Evolutionary conservation across 2,329 filamentous ascomycete species (phyloP).

Genomic region (Chaetomiaceae sp.): DNA sequence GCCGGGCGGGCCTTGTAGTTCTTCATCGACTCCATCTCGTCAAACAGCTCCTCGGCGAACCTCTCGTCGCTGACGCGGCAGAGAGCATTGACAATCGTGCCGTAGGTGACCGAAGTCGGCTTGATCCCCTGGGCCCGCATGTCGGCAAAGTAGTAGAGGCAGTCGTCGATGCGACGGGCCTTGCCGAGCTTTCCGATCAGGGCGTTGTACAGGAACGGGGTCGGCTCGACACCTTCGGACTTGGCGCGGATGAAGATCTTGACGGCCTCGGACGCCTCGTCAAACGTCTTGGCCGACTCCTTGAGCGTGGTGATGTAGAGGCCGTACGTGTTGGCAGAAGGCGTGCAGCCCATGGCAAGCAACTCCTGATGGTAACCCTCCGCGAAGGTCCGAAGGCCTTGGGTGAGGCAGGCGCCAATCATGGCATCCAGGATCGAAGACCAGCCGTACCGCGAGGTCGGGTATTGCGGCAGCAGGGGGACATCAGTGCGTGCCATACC

Average conservation of each 20-base stretch:
- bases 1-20: slow-evolving; percentile 98
- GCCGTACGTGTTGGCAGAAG: slow-evolving; percentile 95
- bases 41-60: slow-evolving; percentile 94
- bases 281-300: slow-evolving; percentile 94
- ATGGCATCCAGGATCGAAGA: slow-evolving; percentile 93
- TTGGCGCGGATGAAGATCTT: slow-evolving; percentile 96
- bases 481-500: slow-evolving; percentile 86
- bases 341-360: slow-evolving; percentile 81
- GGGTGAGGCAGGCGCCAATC: slow-evolving; percentile 83
- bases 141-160: slow-evolving; percentile 94
- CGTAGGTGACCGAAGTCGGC: slow-evolving; percentile 95
- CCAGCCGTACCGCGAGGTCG: slow-evolving; percentile 90
- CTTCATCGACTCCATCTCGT: slow-evolving; percentile 97
- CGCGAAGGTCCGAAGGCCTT: slow-evolving; percentile 75
- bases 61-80: slow-evolving; percentile 97
- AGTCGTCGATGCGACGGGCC: slow-evolving; percentile 95
- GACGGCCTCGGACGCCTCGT: slow-evolving; percentile 93
- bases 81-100: slow-evolving; percentile 94
- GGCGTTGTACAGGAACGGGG: slow-evolving; percentile 96
- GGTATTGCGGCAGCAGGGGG: slow-evolving; percentile 76
- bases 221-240: slow-evolving; percentile 89
- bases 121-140: slow-evolving; percentile 92
- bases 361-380: slow-evolving; percentile 88
- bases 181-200: slow-evolving; percentile 98
- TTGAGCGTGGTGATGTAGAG: slow-evolving; percentile 99